These are phyloP conservation scores for Suillus paluster DNA, from an alignment of 768 basidiomycete genomes.

Conservation along the genomic window DNA sequence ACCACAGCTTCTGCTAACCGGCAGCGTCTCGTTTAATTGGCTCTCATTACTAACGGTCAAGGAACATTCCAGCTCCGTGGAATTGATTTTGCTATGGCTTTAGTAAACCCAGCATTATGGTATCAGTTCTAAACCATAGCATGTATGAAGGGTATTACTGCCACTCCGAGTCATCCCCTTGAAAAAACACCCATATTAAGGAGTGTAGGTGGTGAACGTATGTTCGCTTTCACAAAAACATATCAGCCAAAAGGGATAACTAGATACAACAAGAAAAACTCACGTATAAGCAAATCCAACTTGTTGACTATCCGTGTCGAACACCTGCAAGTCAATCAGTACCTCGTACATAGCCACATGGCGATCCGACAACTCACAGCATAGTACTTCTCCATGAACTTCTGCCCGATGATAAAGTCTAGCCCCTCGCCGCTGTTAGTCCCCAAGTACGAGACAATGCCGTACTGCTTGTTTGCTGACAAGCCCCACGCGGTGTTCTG, in stretches of 20 bases:
- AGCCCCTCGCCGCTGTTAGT: constrained; percentile 9
- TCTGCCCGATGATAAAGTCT: constrained; percentile 9
- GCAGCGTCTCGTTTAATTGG: no score
- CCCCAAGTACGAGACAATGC: constrained; percentile 7
- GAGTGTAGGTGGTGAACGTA: constrained; percentile 20
- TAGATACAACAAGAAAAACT: constrained; percentile 9
- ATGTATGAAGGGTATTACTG: neutral
- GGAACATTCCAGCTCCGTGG: no score
- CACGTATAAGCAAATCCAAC: constrained; percentile 29
- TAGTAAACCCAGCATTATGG: no score
- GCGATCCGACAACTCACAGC: constrained; percentile 1
- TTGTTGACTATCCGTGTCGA: constrained; percentile 22
- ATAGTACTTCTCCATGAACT: constrained; percentile 13
- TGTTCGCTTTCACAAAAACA: constrained; percentile 18
- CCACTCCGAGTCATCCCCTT: neutral
- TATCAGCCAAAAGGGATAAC: neutral
- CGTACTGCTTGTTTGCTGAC: neutral
- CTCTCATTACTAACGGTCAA: no score
- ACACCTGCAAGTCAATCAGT: constrained; percentile 16
- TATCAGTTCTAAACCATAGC: no score
- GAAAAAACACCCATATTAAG: constrained; percentile 11
- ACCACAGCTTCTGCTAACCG: no score
- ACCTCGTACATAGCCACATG: neutral
- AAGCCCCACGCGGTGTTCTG: constrained; percentile 11
- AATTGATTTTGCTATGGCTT: no score